Evolutionary conservation across 345 rosid species (phyloP), one percentile per base, ranked within the genome.

Genomic region (Populus euphratica): DNA sequence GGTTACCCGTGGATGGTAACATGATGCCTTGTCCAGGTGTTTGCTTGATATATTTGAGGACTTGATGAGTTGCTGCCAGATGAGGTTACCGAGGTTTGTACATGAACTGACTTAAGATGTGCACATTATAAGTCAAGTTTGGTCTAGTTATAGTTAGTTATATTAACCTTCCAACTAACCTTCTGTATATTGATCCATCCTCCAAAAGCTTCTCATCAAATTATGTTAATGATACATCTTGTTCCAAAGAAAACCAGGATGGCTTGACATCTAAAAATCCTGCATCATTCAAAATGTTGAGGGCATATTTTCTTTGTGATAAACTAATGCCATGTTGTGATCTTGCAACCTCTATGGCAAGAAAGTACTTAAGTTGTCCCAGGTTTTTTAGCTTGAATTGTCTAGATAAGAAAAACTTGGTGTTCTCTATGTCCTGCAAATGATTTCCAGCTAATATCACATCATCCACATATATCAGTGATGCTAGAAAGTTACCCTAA

Each of bases 101-200:
- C 23, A 52, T 68, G 18, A 68, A 76, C 12, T 76, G 52, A 17
- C 66, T 21, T 33, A 69, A 25, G 4, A 68, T 16, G 8, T 69
- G 36, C 3, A 76, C 54, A n/a, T 13, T 38, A 52, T 76, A 76
- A 1, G 36, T 31, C 9, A 76, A 66, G 8, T 54, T 52, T 7
- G 67, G 38, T 39, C 56, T 0, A 5, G 73, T 76, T 6, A 76
- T 38, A 1, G 66, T 68, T 36, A 76, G 35, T 36, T 76, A 76
- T 18, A 49, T 36, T 5, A 69, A 18, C 31, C 67, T 1, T 5
- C 5, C 79, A 36, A 21, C 16, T n/a, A 69, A 25, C 18, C 41
- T 31, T 13, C 21, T 31, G 21, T 33, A 69, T 7, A 14, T 14
- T 21, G 79, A 47, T 12, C 5, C 5, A 14, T 47, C 52, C 3